Base-by-base conservation (phyloP, 192 early-diverging fungal species). In the Coemansia sp. region DNA sequence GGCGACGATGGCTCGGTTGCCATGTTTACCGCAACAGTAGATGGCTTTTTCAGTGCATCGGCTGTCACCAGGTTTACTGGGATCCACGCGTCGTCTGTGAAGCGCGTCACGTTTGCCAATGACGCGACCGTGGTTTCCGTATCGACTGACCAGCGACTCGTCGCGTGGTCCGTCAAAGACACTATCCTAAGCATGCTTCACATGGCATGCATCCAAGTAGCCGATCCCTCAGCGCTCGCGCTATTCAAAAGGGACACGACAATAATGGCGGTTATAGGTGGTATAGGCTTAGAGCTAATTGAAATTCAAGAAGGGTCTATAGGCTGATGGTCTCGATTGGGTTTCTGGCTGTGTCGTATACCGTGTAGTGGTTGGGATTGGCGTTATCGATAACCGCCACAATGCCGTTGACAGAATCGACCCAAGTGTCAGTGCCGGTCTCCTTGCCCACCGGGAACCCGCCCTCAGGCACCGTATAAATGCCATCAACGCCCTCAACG, bases 1-100 rank as follows among this genome's bases (percentile, higher is more conserved):
- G 92, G 92, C 3, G 92, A 94, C 43, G 90, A 93, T 64, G 89
- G 90, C 67, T 72, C 81, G 0, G 32, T 91, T 15, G 56, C 68
- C 11, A 44, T 41, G 46, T 17, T 85, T 27, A 5, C 29, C 2
- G 2, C 5, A 14, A 66, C 56, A n/a, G 56, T 44, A 18, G 33
- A 26, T 35, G n/a, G 21, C 2, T 7, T 21, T 38, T n/a, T n/a
- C n/a, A n/a, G 53, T 2, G 24, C 40, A 4, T 41, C 3, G 15
- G 52, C 29, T 14, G 56, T 76, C 19, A 41, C 60, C 0, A 70
- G 56, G 22, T 69, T 83, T 32, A 46, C 61, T 0, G 43, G 53
- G 42, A 83, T 86, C 1, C 91, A 92, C 75, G 85, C 87, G 12
- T 92, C 90, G 17, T 80, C 87, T n/a, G 81, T 90, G 32, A 84